Conservation (phyloP, 768 basidiomycete species). For the Kwoniella sp. region DNA sequence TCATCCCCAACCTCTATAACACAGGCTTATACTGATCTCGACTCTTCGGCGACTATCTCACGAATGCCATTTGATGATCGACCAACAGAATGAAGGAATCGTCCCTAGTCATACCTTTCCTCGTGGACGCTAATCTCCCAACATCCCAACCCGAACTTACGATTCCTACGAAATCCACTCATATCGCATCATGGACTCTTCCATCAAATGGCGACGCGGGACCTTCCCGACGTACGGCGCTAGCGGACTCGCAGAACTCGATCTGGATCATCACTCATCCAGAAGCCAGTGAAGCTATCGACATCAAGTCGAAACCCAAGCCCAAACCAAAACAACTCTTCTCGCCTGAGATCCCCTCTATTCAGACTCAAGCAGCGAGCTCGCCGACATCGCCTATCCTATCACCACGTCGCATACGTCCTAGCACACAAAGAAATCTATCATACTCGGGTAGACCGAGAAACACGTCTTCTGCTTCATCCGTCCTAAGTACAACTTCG, state of each 20-base stretch:
- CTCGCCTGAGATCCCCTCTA: constrained; percentile 12
- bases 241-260: constrained; percentile 37
- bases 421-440: constrained; percentile 1
- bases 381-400: constrained; percentile 14
- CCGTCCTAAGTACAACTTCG: constrained; percentile 26
- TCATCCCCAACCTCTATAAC: too few species aligned
- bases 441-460: constrained; percentile 22
- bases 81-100: constrained; percentile 21
- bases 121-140: constrained; percentile 20
- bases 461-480: constrained; percentile 42
- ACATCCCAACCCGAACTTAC: neutral
- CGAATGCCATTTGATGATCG: too few species aligned
- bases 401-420: constrained; percentile 7
- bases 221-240: constrained; percentile 28
- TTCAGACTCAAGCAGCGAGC: constrained; percentile 8
- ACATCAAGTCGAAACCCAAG: neutral
- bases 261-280: constrained; percentile 34
- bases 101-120: constrained; percentile 30
- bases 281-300: neutral
- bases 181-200: constrained; percentile 35
- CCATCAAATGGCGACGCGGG: constrained; percentile 18
- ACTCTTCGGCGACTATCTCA: too few species aligned
- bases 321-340: neutral
- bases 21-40: too few species aligned
- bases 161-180: constrained; percentile 36